Percentiles rank a stretch among this genome's conserved stretches.
Conservation (phyloP, 441 rosid genomes). For the Erysimum cheiri region DNA sequence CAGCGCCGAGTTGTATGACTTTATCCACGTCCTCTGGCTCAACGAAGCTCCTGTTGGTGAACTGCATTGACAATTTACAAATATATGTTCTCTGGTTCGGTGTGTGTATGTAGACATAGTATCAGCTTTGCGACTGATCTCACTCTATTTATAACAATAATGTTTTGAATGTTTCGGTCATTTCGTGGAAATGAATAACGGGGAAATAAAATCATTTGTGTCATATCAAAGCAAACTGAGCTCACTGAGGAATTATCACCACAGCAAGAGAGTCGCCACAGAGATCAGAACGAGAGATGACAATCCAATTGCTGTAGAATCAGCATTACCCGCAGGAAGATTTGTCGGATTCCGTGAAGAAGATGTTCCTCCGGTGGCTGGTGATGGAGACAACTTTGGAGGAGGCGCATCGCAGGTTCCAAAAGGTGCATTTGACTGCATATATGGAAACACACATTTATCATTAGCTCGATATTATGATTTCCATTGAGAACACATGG, state of each 20-base stretch:
- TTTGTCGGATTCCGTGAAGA: constrained; percentile 31
- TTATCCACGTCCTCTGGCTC: constrained; percentile 98
- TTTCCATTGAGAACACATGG: not conserved
- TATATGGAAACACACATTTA: constrained; percentile 12
- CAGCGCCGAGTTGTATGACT: constrained; percentile 85
- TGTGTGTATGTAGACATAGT: not conserved
- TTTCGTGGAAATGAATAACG: constrained; percentile 11
- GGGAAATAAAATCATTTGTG: constrained; percentile 23
- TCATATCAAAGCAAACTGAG: constrained; percentile 24
- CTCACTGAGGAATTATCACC: constrained; percentile 34
- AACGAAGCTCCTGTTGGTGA: constrained; percentile 99
- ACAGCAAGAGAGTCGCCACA: constrained; percentile 39
- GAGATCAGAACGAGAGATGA: constrained; percentile 50
- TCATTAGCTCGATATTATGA: not conserved
- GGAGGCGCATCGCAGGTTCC: constrained; percentile 81
- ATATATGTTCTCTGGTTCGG: not conserved
- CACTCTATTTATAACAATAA: constrained; percentile 26
- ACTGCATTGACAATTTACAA: constrained; percentile 55
- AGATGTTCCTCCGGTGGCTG: constrained; percentile 40
- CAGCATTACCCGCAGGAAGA: constrained; percentile 42
- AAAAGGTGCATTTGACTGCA: constrained; percentile 70
- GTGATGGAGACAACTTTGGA: constrained; percentile 76
- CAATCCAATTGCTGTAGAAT: constrained; percentile 28
- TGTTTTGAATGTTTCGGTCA: constrained; percentile 3
- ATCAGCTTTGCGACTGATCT: constrained; percentile 45